Percentiles rank a stretch among this genome's conserved stretches.
phyloP scores from a whole-genome alignment of 2,329 filamentous ascomycete species.

The Parastagonospora avenae region DNA sequence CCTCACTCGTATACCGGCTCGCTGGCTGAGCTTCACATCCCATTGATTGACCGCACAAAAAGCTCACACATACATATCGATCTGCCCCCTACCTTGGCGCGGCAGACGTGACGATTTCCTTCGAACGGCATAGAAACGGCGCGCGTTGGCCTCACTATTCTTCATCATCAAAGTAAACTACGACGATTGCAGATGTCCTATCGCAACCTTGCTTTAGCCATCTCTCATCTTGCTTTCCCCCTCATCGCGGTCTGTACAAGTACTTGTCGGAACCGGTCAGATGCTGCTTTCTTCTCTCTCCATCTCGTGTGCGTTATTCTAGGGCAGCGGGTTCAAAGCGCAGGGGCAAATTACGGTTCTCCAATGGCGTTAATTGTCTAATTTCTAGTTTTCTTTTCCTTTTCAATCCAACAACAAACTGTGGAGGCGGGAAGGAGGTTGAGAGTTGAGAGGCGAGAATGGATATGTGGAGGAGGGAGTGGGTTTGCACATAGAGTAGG shows the following conservation, averaged over 20 bases:
- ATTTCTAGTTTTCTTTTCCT: conserved; percentile 24
- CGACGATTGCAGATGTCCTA: conserved; percentile 9
- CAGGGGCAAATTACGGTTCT: conserved; percentile 17
- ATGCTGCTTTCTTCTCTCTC: conserved; percentile 10
- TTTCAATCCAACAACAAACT: conserved; percentile 11
- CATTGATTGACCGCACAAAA: conserved; percentile 18
- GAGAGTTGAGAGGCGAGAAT: conserved; percentile 3
- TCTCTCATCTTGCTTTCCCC: conserved; percentile 7
- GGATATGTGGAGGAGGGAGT: neutral
- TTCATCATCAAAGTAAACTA: conserved; percentile 3
- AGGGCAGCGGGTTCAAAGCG: conserved; percentile 12
- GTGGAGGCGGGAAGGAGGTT: conserved; percentile 1
- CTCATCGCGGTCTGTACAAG: conserved; percentile 17
- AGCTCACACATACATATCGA: conserved; percentile 28
- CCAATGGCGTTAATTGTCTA: conserved; percentile 29
- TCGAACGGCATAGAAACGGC: conserved; percentile 37
- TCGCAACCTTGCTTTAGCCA: conserved; percentile 9
- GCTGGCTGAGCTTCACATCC: conserved; percentile 37
- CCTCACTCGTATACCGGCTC: conserved; percentile 25
- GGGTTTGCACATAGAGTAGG: conserved; percentile 21
- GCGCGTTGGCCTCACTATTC: conserved; percentile 20
- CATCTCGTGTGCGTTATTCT: neutral
- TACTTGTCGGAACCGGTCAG: conserved; percentile 15
- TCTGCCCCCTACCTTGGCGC: conserved; percentile 12
- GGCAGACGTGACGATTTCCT: conserved; percentile 35